phyloP scores from a whole-genome alignment of 2,329 filamentous ascomycete genomes.

The Chaetomiaceae sp. region DNA sequence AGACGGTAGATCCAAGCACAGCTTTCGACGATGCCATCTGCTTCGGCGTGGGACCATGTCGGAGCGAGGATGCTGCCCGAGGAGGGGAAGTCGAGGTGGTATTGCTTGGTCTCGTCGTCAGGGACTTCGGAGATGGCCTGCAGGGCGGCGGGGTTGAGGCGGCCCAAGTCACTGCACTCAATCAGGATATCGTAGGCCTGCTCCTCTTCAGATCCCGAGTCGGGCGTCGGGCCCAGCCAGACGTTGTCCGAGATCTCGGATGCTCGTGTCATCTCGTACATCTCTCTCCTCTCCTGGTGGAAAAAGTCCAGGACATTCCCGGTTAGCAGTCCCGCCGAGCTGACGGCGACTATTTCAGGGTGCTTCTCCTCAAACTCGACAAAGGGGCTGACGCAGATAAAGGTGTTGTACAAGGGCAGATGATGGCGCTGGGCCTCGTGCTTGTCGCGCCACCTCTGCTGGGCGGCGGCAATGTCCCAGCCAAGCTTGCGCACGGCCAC shows the following conservation, averaged over 20 bases:
- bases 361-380: constrained; percentile 65
- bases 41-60: constrained; percentile 75
- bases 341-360: constrained; percentile 67
- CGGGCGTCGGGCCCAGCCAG: constrained; percentile 83
- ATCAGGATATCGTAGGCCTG: constrained; percentile 77
- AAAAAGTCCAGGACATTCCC: constrained; percentile 83
- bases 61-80: constrained; percentile 89
- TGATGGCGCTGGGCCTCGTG: constrained; percentile 52
- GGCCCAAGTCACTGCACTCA: constrained; percentile 81
- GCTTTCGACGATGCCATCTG: constrained; percentile 77
- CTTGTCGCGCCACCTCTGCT: constrained; percentile 66
- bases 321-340: constrained; percentile 66
- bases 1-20: constrained; percentile 88
- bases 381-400: constrained; percentile 64
- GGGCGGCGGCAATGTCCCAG: constrained; percentile 69
- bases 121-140: constrained; percentile 56
- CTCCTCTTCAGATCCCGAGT: constrained; percentile 55
- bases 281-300: constrained; percentile 82
- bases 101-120: constrained; percentile 37
- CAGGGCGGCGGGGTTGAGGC: constrained; percentile 65
- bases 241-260: constrained; percentile 88
- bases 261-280: constrained; percentile 87
- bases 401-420: constrained; percentile 74
- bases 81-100: constrained; percentile 74
- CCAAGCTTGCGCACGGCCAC: constrained; percentile 57